Conservation (phyloP, 1,139 yeast genomes). For the Pichiaceae sp. region DNA sequence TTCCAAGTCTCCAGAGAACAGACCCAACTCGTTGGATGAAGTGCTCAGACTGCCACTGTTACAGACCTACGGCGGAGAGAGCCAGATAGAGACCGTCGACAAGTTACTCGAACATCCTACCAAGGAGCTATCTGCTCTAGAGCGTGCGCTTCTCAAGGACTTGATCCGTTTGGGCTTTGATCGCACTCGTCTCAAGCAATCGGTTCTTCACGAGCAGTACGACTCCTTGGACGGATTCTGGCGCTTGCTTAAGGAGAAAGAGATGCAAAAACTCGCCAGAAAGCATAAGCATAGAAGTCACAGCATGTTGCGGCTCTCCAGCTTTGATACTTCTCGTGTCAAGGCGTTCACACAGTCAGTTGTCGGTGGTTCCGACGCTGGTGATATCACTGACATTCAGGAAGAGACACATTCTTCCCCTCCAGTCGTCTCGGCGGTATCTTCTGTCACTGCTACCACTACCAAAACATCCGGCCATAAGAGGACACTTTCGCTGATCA, state of each 20-base stretch:
- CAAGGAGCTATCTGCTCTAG: slow-evolving; percentile 28
- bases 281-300: slow-evolving; percentile 36
- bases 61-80: slow-evolving; percentile 34
- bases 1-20: slow-evolving; percentile 52
- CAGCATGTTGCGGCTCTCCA: slow-evolving; percentile 33
- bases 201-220: slow-evolving; percentile 55
- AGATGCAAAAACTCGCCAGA: slow-evolving; percentile 24
- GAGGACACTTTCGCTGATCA: neutral
- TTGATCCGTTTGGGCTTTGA: slow-evolving; percentile 62
- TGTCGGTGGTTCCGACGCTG: neutral
- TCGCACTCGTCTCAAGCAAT: slow-evolving; percentile 50
- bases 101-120: slow-evolving; percentile 28
- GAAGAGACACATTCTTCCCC: neutral
- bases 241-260: slow-evolving; percentile 57
- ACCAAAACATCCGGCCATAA: neutral
- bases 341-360: neutral
- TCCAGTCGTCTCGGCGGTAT: neutral
- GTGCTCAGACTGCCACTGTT: slow-evolving; percentile 59
- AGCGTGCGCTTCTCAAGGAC: slow-evolving; percentile 56
- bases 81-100: slow-evolving; percentile 32
- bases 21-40: slow-evolving; percentile 53
- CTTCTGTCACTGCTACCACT: neutral
- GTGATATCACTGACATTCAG: neutral
- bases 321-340: slow-evolving; percentile 4
- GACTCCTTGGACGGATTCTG: slow-evolving; percentile 78